Evolutionary conservation across 306 rosid species (phyloP), one percentile per base, ranked within the genome.

Genomic region (Mimosa bimucronata): DNA sequence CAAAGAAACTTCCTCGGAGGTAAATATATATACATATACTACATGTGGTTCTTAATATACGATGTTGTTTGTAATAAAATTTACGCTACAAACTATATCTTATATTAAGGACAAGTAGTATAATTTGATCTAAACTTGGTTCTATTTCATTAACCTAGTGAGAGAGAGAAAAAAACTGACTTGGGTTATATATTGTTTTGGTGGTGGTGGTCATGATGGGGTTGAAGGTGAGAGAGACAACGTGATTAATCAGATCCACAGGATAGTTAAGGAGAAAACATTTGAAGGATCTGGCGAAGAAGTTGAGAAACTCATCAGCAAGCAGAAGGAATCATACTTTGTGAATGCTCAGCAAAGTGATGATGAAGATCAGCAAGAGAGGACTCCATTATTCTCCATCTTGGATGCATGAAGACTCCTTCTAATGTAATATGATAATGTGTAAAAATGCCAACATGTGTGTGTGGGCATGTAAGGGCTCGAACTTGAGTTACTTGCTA

Each of bases 1-100:
- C 31, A 48, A 25, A 87, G 89, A 34, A 78, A 76, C 80, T 89
- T 89, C 83, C 90, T 89, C 1, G 82, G 77, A 83, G 90, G 90
- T 61, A 61, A 25, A 26, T 12, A 53, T 7, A 15, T 48, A 16
- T 18, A 15, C 13, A 18, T 46, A 46, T 4, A 4, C 38, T 34
- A 34, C 38, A 2, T 34, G 38, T 6, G 5, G 38, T 34, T 6
- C 38, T 34, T 34, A 34, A 2, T 34, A 34, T 34, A 34, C 38
- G 5, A 34, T 34, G 5, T 2, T 34, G 38, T 34, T 34, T 34
- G 5, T 34, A 2, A 6, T 34, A 6, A 34, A 34, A 34, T 34
- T 34, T 34, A 6, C 38, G 3, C 38, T 46, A 4, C 12, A 42
- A 9, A 41, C 12, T 42, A 7, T 7, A 42, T 42, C 46, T 42